These are phyloP conservation scores for Nannochloropsis gaditana DNA, from an alignment of 108 stramenopile genomes.

Conservation along the genomic window DNA sequence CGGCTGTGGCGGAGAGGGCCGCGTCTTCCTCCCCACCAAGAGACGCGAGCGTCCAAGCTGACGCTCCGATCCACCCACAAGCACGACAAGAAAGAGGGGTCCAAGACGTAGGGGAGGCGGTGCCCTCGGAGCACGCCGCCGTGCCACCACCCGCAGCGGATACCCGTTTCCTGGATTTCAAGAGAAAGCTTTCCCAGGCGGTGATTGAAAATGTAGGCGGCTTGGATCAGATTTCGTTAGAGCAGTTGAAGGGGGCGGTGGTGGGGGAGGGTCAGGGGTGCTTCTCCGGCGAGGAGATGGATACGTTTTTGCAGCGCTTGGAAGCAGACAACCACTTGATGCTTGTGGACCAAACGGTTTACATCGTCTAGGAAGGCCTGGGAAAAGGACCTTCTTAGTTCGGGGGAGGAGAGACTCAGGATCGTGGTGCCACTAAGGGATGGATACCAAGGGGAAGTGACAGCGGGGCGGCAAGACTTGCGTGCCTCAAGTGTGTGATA, in stretches of 20 bases:
- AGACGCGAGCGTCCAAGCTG: no score
- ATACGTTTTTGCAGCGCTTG: background rate
- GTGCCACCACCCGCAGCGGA: background rate
- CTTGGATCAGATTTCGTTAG: background rate
- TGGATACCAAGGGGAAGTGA: no score
- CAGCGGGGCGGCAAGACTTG: no score
- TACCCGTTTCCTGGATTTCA: background rate
- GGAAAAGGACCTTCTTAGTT: background rate
- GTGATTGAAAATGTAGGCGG: background rate
- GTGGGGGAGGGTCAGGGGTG: background rate
- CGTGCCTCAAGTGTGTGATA: no score
- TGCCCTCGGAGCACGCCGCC: background rate
- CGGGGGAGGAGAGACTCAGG: no score
- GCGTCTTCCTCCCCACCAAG: no score
- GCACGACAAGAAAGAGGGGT: background rate
- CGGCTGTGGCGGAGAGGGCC: no score
- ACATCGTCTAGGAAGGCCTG: background rate
- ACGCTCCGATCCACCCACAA: background rate
- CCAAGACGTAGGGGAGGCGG: background rate
- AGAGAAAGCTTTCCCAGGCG: background rate
- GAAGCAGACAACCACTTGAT: slow-evolving; percentile 20
- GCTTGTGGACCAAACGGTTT: background rate
- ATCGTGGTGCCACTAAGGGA: no score
- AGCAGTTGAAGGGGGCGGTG: background rate
- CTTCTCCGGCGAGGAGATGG: background rate